Evolutionary conservation across 2,329 filamentous ascomycete species (phyloP), one percentile per base, ranked within the genome.

Genomic region (Chrysosporium keratinophilum): DNA sequence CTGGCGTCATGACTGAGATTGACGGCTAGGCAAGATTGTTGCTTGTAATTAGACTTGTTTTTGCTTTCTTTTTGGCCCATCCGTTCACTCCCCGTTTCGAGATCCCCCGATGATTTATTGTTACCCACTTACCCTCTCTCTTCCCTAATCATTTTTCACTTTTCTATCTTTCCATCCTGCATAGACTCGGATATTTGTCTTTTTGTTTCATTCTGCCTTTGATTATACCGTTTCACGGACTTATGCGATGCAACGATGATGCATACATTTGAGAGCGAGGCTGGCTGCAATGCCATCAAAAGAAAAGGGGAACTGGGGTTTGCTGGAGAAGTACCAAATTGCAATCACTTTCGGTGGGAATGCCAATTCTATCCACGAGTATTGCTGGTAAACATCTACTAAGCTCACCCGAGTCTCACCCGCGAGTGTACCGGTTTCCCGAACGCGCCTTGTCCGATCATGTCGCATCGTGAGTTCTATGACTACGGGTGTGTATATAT

Each of bases 341-440:
- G 50, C 50, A 52, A 52, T 52, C 33, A 52, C 50, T 52, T 52
- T 52, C 50, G 42, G 50, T 52, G 50, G n/a, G 50, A 52, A 52
- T 52, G 14, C 40, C 42, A 52, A 45, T 52, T 52, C 50, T 52
- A 52, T 52, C 50, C 50, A 52, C 42, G 19, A 52, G 50, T 52
- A 46, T 52, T 52, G 50, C 50, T 45, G 50, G 50, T 52, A 40
- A 52, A 39, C 19, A 52, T 52, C 42, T 46, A 46, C 41, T 52
- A 52, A 46, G 20, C 15, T 31, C 14, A 19, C 12, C 7, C 11
- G 17, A 20, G n/a, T 43, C 14, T 23, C 5, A 6, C n/a, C 4
- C 15, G 10, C 12, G 23, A 28, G 23, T 28, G 39, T 31, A 40
- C 28, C 17, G 5, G 5, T 39, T 7, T 40, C 46, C 19, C 33